Evolutionary conservation across 768 basidiomycete genomes (phyloP).

Genomic region (Suillus variegatus): DNA sequence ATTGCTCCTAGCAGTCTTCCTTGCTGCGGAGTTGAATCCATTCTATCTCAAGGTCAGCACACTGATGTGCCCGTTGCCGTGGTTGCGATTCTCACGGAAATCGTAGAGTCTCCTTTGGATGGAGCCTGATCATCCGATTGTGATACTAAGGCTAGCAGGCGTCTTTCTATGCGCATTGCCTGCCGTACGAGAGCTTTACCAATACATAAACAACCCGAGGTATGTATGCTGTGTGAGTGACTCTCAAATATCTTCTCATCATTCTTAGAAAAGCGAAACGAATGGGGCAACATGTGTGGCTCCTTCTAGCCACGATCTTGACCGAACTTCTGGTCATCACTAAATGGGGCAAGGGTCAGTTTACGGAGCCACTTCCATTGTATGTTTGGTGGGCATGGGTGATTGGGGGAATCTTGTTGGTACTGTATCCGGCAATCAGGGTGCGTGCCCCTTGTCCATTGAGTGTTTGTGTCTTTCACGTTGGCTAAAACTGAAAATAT

Average conservation of each 20-base stretch:
- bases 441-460: slow-evolving; percentile 40
- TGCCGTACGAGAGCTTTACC: slow-evolving; percentile 80
- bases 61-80: slow-evolving; percentile 5
- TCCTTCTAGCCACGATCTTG: slow-evolving; percentile 80
- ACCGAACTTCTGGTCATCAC: slow-evolving; percentile 80
- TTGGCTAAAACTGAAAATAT: slow-evolving; percentile 19
- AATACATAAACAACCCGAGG: slow-evolving; percentile 83
- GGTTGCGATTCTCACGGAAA: slow-evolving; percentile 21
- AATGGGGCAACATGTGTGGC: slow-evolving; percentile 90
- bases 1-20: slow-evolving; percentile 71
- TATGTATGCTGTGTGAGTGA: slow-evolving; percentile 34
- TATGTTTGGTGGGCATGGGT: slow-evolving; percentile 68
- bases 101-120: slow-evolving; percentile 72
- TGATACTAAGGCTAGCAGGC: slow-evolving; percentile 68
- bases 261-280: slow-evolving; percentile 70
- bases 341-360: slow-evolving; percentile 82
- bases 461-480: neutral
- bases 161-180: slow-evolving; percentile 88
- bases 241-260: slow-evolving; percentile 7
- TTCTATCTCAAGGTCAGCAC: slow-evolving; percentile 80
- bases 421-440: slow-evolving; percentile 69
- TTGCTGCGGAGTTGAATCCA: slow-evolving; percentile 84
- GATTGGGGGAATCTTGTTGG: slow-evolving; percentile 56
- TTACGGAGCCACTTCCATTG: slow-evolving; percentile 60
- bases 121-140: slow-evolving; percentile 87